Evolutionary conservation across 345 rosid species (phyloP).

Genomic region (Euclidium syriacum): DNA sequence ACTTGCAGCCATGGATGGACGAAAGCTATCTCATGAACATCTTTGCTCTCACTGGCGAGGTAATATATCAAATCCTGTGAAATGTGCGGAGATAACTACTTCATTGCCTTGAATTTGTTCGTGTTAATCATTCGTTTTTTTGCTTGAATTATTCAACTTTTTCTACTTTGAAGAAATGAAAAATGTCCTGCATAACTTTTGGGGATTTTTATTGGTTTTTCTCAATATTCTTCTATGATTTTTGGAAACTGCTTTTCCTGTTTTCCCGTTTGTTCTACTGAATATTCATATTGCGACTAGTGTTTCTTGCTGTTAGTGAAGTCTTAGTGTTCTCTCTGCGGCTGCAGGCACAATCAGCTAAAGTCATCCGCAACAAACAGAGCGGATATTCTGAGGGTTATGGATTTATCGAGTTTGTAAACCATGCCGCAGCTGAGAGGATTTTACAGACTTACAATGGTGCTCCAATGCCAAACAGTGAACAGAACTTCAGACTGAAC

Average conservation of each 20-base stretch:
- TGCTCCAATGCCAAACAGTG: slow-evolving; percentile 63
- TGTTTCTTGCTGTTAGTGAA: background rate
- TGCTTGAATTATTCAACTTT: background rate
- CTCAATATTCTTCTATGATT: background rate
- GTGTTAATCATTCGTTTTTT: background rate
- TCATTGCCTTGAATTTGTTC: background rate
- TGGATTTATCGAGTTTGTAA: slow-evolving; percentile 79
- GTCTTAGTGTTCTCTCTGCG: background rate
- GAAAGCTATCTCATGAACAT: slow-evolving; percentile 60
- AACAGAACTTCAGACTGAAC: slow-evolving; percentile 77
- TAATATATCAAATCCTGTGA: slow-evolving; percentile 10
- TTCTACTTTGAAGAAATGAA: background rate
- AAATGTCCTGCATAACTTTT: background rate
- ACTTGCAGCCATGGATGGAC: slow-evolving; percentile 91
- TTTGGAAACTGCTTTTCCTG: background rate
- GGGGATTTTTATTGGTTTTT: background rate
- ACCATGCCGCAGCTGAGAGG: slow-evolving; percentile 74
- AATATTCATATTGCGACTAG: background rate
- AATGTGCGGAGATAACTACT: background rate
- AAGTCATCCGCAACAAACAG: slow-evolving; percentile 85
- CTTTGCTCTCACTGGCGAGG: slow-evolving; percentile 68
- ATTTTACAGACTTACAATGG: slow-evolving; percentile 74
- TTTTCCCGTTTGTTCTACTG: background rate
- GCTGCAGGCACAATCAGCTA: slow-evolving; percentile 56
- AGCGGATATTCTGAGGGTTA: slow-evolving; percentile 70